These are phyloP conservation scores for Pichia rugopelliculosa DNA, from an alignment of 805 yeast genomes.

Conservation along the genomic window DNA sequence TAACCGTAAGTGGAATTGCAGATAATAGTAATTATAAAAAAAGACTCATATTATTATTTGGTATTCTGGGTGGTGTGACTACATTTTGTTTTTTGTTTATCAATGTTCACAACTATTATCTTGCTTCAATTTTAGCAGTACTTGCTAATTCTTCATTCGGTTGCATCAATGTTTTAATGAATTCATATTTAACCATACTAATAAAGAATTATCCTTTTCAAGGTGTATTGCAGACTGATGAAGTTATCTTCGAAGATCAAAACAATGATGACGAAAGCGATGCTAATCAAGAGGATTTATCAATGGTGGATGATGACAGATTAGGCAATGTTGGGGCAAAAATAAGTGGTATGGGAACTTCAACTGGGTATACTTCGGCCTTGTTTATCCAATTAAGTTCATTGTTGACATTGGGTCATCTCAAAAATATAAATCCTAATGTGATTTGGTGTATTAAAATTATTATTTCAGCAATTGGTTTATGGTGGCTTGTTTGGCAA, in stretches of 20 bases:
- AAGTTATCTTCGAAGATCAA: constrained; percentile 1
- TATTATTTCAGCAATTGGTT: constrained; percentile 57
- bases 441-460: constrained; percentile 40
- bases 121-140: constrained; percentile 48
- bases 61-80: constrained; percentile 48
- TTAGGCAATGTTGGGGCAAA: constrained; percentile 38
- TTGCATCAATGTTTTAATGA: constrained; percentile 73
- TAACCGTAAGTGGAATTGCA: constrained; percentile 66
- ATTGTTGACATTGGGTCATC: constrained; percentile 34
- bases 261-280: background rate
- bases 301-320: constrained; percentile 1
- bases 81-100: constrained; percentile 41
- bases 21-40: constrained; percentile 60
- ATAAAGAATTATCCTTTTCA: constrained; percentile 34
- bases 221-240: background rate
- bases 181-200: constrained; percentile 60
- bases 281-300: background rate
- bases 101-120: constrained; percentile 35
- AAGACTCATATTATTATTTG: constrained; percentile 46
- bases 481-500: constrained; percentile 75
- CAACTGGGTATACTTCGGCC: constrained; percentile 64
- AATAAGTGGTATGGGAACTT: constrained; percentile 64
- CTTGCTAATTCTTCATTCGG: constrained; percentile 66
- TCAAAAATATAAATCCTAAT: constrained; percentile 12
- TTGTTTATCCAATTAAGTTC: constrained; percentile 57